Evolutionary conservation across 257 asterid species (phyloP), one percentile per base, ranked within the genome.

Genomic region (Gentiana macrophylla): DNA sequence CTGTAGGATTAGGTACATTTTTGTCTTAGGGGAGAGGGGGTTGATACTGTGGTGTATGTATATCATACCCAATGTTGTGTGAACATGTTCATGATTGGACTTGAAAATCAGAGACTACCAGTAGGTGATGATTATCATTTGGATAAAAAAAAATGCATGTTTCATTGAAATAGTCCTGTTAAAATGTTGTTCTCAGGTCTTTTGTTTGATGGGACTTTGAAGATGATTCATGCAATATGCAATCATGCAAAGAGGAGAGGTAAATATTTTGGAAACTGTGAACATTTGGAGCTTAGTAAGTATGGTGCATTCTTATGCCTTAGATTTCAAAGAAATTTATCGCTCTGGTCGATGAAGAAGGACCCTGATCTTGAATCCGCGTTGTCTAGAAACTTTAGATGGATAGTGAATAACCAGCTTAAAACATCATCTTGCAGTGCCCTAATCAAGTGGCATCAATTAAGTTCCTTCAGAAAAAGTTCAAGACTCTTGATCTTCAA

Each of bases 321-420:
- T 43, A 52, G 52, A 47, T 47, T 58, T 24, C 66, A 35, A 36
- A 73, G 86, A 64, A 62, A 68, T 24, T 75, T 73, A 56, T 73
- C 98, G 12, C 65, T 90, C 53, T 90, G 95, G 96, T 86, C 98
- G 32, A 90, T 90, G 97, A 86, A 84, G 94, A 90, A 90, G 72
- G 95, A 90, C 47, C 86, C 91, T 0, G 94, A 86, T 62, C 94
- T 90, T 53, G 96, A 90, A 68, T 68, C 76, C n/a, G 91, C 92
- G 15, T 70, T 84, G 13, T 77, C 80, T 52, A 75, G 98, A 53
- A 90, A 90, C 59, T 87, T 80, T 35, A 73, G 98, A 38, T 90
- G 98, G 98, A 72, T 90, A 62, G 89, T 84, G 69, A 84, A 90
- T 70, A 86, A 90, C 71, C 94, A 90, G 75, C 80, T 90, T 67